Conservation (phyloP, 768 basidiomycete species). For the Lanmaoa pseudosensibilis region DNA sequence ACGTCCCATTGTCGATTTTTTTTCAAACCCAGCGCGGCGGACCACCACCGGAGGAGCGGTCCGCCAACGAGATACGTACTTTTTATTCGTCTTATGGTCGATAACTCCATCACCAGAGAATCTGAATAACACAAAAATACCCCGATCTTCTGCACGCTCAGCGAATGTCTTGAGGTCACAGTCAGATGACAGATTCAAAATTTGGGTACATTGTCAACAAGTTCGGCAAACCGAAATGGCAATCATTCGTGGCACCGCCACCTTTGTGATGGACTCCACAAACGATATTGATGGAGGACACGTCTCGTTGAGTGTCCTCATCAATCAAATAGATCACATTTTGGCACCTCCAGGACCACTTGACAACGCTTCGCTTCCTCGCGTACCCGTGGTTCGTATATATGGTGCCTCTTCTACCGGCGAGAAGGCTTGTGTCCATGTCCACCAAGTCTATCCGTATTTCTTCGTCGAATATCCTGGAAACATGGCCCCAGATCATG, state of each 20-base stretch:
- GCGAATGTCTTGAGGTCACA: no score
- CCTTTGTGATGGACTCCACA: constrained; percentile 6
- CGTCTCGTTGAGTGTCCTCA: constrained; percentile 40
- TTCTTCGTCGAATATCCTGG: constrained; percentile 84
- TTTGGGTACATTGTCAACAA: not conserved
- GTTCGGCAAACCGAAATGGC: not conserved
- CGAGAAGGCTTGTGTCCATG: constrained; percentile 78
- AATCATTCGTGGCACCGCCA: not conserved
- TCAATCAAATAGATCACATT: constrained; percentile 64
- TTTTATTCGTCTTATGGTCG: not conserved
- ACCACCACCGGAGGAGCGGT: not conserved
- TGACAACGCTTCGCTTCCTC: constrained; percentile 60
- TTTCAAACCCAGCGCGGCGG: not conserved
- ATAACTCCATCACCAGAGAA: not conserved
- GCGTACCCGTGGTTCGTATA: constrained; percentile 80
- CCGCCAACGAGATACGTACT: not conserved
- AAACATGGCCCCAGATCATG: constrained; percentile 58
- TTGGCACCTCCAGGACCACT: constrained; percentile 58
- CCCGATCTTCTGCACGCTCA: not conserved
- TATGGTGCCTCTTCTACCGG: constrained; percentile 81
- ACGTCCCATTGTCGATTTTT: not conserved
- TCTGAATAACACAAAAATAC: no score
- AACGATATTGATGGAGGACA: constrained; percentile 5
- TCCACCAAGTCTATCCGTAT: constrained; percentile 95
- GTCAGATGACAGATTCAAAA: not conserved